These are phyloP conservation scores for Annona cherimola DNA, from an alignment of 164 flowering plant genomes.

Conservation along the genomic window DNA sequence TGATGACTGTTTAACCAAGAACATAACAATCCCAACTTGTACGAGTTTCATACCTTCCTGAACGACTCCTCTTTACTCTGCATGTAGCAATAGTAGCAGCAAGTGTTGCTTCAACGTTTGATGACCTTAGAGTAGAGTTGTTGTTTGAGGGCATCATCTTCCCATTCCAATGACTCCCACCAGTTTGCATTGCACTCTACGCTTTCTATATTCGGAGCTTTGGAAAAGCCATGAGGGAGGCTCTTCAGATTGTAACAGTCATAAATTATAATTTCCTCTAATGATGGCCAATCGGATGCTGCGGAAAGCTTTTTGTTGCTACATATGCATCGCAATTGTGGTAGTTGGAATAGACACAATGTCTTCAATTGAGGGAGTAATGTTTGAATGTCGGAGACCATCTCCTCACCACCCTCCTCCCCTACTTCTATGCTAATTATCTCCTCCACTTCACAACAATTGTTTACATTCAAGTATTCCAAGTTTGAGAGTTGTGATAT, in stretches of 20 bases:
- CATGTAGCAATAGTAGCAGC: no score
- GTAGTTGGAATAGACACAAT: constrained; percentile 5
- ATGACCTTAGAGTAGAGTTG: neutral
- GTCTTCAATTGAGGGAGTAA: constrained; percentile 8
- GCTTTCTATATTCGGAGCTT: neutral
- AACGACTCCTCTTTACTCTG: no score
- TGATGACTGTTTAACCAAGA: no score
- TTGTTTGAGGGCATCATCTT: neutral
- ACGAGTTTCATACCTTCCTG: no score
- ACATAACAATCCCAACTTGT: no score
- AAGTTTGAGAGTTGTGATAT: constrained; percentile 6
- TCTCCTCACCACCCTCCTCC: no score
- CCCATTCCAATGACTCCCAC: neutral
- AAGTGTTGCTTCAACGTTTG: no score
- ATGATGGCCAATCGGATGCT: neutral
- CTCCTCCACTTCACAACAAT: constrained; percentile 1
- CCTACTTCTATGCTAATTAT: neutral
- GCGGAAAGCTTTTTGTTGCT: neutral
- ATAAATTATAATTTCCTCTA: neutral
- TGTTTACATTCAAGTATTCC: constrained; percentile 4
- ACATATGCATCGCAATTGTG: constrained; percentile 7
- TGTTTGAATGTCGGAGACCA: no score
- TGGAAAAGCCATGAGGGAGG: neutral
- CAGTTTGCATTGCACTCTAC: neutral
- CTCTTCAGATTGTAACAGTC: neutral